Evolutionary conservation across 1,284 basidiomycete genomes (phyloP).

Genomic region (Leccinum subspadiceum): DNA sequence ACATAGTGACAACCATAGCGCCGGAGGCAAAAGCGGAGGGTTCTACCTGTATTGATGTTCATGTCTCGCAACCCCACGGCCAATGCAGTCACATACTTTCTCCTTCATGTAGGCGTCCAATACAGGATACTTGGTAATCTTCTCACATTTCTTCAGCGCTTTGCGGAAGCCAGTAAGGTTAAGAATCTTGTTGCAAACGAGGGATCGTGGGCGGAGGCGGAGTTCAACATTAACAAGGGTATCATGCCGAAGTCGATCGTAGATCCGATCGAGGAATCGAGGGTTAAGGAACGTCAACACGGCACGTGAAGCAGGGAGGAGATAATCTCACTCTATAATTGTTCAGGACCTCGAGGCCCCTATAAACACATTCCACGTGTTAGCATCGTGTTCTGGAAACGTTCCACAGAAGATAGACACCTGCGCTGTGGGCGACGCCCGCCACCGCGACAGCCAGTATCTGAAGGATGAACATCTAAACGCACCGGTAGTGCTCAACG

Average conservation of each 20-base stretch:
- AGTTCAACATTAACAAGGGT: not conserved
- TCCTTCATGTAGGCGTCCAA: conserved; percentile 75
- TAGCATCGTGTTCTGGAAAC: conserved; percentile 6
- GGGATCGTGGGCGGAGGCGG: not conserved
- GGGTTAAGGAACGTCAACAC: not conserved
- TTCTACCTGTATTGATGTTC: conserved; percentile 50
- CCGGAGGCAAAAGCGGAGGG: conserved; percentile 61
- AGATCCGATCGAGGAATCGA: not conserved
- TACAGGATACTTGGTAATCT: conserved; percentile 67
- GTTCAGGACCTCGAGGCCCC: conserved; percentile 76
- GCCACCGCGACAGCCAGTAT: not conserved
- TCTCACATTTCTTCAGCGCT: conserved; percentile 93
- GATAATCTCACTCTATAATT: conserved; percentile 74
- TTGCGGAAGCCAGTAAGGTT: conserved; percentile 92
- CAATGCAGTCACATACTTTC: conserved; percentile 43
- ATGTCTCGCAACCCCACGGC: not conserved
- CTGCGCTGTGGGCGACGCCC: not conserved
- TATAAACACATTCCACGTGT: conserved; percentile 26
- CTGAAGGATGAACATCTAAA: not conserved
- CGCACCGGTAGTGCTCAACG: conserved; percentile 78
- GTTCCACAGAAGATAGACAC: not conserved
- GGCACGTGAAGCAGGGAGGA: not conserved
- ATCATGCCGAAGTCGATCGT: not conserved
- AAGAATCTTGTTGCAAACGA: conserved; percentile 53
- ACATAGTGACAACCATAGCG: conserved; percentile 60